phyloP scores from a whole-genome alignment of 108 stramenopile species.

The Aurantiochytrium sp. region DNA sequence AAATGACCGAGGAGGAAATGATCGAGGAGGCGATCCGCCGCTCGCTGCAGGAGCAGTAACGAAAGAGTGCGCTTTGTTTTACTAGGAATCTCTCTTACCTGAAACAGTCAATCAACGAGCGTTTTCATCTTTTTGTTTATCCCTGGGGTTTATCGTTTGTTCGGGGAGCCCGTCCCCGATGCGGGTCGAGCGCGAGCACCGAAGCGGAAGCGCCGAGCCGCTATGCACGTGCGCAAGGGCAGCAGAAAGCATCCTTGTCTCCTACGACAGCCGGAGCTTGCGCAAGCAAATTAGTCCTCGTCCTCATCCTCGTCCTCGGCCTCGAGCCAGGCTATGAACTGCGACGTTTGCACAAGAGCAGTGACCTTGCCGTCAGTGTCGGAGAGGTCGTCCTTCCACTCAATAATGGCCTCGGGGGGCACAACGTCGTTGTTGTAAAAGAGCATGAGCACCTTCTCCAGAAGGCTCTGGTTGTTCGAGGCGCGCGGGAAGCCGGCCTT shows the following conservation, averaged over 20 bases:
- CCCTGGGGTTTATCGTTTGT: too few relatives aligned
- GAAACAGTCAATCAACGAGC: not conserved
- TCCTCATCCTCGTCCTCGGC: constrained; percentile 14
- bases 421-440: constrained; percentile 24
- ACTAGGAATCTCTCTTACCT: too few relatives aligned
- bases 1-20: constrained; percentile 31
- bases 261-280: too few relatives aligned
- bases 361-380: not conserved
- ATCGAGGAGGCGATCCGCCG: constrained; percentile 33
- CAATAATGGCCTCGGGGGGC: constrained; percentile 16
- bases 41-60: constrained; percentile 33
- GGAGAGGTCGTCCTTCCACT: constrained; percentile 24
- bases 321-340: constrained; percentile 16
- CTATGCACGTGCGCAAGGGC: too few relatives aligned
- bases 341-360: not conserved
- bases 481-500: not conserved
- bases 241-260: too few relatives aligned
- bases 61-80: too few relatives aligned
- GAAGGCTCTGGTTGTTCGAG: not conserved
- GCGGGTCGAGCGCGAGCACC: too few relatives aligned
- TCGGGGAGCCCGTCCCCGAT: too few relatives aligned
- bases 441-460: constrained; percentile 15
- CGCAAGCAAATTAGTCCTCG: not conserved
- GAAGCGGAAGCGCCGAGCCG: too few relatives aligned
- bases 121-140: not conserved